Base-by-base conservation (phyloP, 202 grass and related monocot species). In the Sporobolus alterniflorus region DNA sequence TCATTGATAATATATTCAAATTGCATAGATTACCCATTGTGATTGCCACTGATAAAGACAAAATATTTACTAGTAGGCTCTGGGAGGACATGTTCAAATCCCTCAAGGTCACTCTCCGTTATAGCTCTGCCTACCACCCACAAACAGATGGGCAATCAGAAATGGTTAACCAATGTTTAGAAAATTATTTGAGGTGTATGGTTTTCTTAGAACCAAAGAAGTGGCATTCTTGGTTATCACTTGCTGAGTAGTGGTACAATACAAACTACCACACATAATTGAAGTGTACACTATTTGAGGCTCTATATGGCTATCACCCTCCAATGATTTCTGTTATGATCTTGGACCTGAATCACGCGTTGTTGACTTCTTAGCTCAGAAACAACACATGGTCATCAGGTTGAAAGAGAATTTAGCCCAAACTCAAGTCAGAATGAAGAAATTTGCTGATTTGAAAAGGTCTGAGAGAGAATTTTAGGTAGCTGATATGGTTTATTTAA, bases 381-480 rank as follows among this genome's bases (percentile, higher is more conserved):
- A 16, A 11, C 0, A 17, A 7, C 13, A 32, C 0, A 8, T 16
- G 29, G 17, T 16, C 3, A 15, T 5, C 2, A 0, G 6, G 3
- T 32, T 62, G 5, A 62, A 17, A 1, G 13, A 6, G 2, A 62
- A 62, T 7, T 17, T 30, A 15, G 30, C 11, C 2, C 52, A 56
- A 18, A 14, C 11, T 6, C 28, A 62, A 17, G 14, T 3, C 7
- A 17, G 59, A 0, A 32, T 62, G 59, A 62, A 62, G 13, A 14
- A 62, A 1, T 31, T 16, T 32, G 13, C 26, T 7, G 28, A 62
- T 13, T 2, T 6, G 0, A 30, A 31, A 0, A 30, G 59, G 2
- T 5, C 13, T 16, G 12, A 62, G 13, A 62, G 59, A 7, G 13
- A 4, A 2, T 62, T 62, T 31, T 1, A 12, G 14, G 56, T 29